phyloP scores from a whole-genome alignment of 176 grass and related monocot genomes.

The Otatea glauca region DNA sequence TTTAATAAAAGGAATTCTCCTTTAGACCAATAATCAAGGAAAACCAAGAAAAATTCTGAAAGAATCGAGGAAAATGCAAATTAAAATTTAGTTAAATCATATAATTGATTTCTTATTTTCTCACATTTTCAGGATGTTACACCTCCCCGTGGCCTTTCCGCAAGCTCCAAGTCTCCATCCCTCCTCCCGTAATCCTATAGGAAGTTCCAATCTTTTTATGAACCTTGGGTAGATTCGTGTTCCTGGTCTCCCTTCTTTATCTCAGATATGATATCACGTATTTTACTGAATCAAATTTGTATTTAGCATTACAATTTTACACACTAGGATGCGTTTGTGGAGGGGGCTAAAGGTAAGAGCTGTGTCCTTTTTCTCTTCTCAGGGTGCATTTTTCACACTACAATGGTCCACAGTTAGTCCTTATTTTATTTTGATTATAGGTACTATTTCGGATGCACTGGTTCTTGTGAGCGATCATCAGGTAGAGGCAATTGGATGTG shows the following conservation, averaged over 20 bases:
- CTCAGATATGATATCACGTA: conserved; percentile 16
- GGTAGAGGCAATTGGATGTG: conserved; percentile 69
- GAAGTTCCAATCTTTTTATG: not conserved
- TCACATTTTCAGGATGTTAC: too few species aligned
- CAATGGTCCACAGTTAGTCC: not conserved
- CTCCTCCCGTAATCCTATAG: conserved; percentile 7
- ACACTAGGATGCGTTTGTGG: conserved; percentile 65
- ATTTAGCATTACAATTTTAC: not conserved
- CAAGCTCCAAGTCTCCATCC: conserved; percentile 64
- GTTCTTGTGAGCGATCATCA: conserved; percentile 76
- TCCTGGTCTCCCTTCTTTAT: not conserved
- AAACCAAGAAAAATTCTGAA: too few species aligned
- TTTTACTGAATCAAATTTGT: conserved; percentile 6
- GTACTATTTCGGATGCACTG: conserved; percentile 56
- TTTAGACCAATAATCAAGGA: too few species aligned
- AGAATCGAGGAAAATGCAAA: too few species aligned
- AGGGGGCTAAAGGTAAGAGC: conserved; percentile 63
- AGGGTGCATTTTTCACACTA: conserved; percentile 6
- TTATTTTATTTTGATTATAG: conserved; percentile 45
- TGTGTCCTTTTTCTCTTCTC: not conserved
- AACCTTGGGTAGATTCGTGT: conserved; percentile 29
- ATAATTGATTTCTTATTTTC: too few species aligned
- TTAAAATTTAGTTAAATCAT: too few species aligned
- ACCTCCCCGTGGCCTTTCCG: conserved; percentile 64
- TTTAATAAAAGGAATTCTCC: too few species aligned